Conservation (phyloP, 2,329 filamentous ascomycete species). For the Aspergillus vadensis region DNA sequence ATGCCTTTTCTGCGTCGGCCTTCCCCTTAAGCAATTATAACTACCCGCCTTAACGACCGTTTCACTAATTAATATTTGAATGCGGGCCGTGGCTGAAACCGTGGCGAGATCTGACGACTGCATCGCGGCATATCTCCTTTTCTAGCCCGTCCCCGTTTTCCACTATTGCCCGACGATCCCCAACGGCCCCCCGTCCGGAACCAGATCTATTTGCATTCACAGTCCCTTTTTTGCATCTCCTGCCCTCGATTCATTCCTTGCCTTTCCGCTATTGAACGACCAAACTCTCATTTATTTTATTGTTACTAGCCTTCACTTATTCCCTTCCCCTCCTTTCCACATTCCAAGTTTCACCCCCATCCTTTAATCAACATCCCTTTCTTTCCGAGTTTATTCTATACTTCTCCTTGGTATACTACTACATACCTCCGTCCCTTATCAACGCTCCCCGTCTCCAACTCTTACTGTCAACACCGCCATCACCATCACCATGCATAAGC, state of each 20-base stretch:
- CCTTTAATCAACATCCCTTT: background rate
- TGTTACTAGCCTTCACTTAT: background rate
- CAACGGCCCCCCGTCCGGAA: conserved; percentile 5
- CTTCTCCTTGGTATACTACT: background rate
- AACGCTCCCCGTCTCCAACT: background rate
- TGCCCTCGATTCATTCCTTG: conserved; percentile 5
- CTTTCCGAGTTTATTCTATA: background rate
- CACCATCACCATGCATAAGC: conserved; percentile 59
- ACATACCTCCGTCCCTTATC: background rate
- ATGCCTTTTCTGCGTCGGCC: conserved; percentile 5
- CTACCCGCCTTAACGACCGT: background rate
- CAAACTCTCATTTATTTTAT: conserved; percentile 5
- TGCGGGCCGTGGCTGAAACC: conserved; percentile 5
- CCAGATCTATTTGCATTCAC: conserved; percentile 6
- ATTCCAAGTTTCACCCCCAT: background rate
- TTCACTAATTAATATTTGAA: background rate
- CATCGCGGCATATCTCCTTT: background rate
- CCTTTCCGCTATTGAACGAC: background rate
- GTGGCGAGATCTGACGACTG: conserved; percentile 5
- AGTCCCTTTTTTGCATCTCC: conserved; percentile 7
- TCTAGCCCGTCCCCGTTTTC: conserved; percentile 8
- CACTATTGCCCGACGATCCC: conserved; percentile 5
- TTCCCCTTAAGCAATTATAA: conserved; percentile 1
- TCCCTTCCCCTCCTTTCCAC: background rate
- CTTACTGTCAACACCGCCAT: background rate